These are phyloP conservation scores for Cornus kousa DNA, from an alignment of 148 eudicot genomes.

Conservation along the genomic window DNA sequence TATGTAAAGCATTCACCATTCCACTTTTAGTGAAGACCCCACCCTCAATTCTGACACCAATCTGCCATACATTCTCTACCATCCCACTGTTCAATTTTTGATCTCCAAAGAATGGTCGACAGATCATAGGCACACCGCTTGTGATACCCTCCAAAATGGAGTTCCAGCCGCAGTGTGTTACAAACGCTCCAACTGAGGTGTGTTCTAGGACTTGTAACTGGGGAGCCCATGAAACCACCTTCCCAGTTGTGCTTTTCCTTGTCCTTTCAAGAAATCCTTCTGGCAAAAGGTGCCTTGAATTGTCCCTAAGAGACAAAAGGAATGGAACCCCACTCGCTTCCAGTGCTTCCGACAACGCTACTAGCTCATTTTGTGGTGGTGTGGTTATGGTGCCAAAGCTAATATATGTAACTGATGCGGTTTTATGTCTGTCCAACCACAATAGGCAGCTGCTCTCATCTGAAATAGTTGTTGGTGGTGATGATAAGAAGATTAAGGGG, in stretches of 20 bases:
- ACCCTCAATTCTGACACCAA: conserved; percentile 42
- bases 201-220: conserved; percentile 49
- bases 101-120: conserved; percentile 68
- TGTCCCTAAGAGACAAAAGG: conserved; percentile 56
- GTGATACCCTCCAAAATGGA: conserved; percentile 60
- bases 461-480: not conserved
- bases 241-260: conserved; percentile 19
- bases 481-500: conserved; percentile 29
- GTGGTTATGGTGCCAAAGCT: conserved; percentile 54
- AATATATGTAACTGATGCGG: conserved; percentile 47
- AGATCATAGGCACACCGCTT: conserved; percentile 58
- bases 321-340: conserved; percentile 40
- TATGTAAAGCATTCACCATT: conserved; percentile 20
- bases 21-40: conserved; percentile 39
- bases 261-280: conserved; percentile 37
- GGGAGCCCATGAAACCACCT: conserved; percentile 72
- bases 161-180: conserved; percentile 84
- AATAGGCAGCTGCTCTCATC: conserved; percentile 44
- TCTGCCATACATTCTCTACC: conserved; percentile 38
- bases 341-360: conserved; percentile 49
- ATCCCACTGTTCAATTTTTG: conserved; percentile 45
- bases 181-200: conserved; percentile 43
- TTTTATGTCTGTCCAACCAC: conserved; percentile 45
- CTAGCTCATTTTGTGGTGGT: conserved; percentile 40
- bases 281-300: conserved; percentile 29